A percentile compares a stretch with the other conserved stretches of the same genome.
Conservation (phyloP, 2,329 filamentous ascomycete genomes). For the Aspergillus texensis region DNA sequence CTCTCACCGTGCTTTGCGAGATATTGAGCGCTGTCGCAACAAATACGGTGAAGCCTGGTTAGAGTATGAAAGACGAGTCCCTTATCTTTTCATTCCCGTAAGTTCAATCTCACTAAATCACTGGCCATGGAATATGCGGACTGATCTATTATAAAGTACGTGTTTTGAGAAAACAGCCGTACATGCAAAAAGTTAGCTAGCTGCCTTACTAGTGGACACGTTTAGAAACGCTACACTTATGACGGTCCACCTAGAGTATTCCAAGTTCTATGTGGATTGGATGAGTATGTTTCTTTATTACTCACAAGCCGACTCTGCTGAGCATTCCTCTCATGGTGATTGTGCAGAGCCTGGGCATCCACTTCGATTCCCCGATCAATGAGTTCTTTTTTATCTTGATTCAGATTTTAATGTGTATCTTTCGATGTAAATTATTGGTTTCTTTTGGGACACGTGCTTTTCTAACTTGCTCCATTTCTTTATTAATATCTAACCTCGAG, state of each 20-base stretch:
- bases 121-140: neutral
- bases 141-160: conserved; percentile 28
- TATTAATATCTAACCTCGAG: neutral
- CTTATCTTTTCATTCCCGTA: conserved; percentile 81
- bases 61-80: conserved; percentile 78
- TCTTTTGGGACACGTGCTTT: neutral
- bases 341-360: neutral
- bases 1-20: conserved; percentile 72
- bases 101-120: conserved; percentile 26
- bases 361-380: neutral
- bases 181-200: neutral
- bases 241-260: neutral
- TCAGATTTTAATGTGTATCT: neutral
- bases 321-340: neutral
- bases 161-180: conserved; percentile 31
- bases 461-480: neutral
- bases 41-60: conserved; percentile 83
- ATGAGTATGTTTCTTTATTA: neutral
- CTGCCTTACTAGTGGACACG: neutral
- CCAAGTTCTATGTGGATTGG: neutral
- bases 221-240: neutral
- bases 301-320: neutral
- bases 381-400: neutral
- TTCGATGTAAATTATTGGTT: conserved; percentile 1
- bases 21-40: conserved; percentile 72